Conservation (phyloP, 192 early-diverging fungal genomes). For the Entrophospora sp. region DNA sequence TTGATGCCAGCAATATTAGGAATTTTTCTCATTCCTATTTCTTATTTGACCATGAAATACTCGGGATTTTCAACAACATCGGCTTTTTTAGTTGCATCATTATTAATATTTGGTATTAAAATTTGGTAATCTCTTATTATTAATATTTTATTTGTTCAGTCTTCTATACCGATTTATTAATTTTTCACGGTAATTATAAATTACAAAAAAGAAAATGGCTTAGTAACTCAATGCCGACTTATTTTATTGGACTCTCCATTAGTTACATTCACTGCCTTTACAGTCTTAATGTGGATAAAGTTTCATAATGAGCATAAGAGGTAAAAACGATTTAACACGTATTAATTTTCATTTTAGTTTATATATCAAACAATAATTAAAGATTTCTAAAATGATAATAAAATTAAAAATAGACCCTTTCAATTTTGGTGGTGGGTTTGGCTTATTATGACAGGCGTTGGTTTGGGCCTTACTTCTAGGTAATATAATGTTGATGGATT, state of each 20-base stretch:
- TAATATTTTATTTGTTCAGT: no score
- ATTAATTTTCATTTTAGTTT: neutral
- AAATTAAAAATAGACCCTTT: conserved; percentile 74
- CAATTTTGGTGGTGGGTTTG: conserved; percentile 77
- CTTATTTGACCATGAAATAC: conserved; percentile 75
- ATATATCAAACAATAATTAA: neutral
- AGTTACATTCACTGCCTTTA: conserved; percentile 74
- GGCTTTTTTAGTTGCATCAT: conserved; percentile 63
- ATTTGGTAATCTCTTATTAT: no score
- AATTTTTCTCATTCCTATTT: conserved; percentile 70
- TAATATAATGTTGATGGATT: conserved; percentile 1
- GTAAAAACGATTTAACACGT: no score
- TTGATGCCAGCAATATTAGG: conserved; percentile 71
- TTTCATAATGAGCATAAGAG: conserved; percentile 62
- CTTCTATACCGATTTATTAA: no score
- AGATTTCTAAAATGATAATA: conserved; percentile 20
- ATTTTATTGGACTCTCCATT: conserved; percentile 89
- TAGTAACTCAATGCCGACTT: conserved; percentile 82
- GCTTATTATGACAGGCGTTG: conserved; percentile 75
- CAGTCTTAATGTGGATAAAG: conserved; percentile 79
- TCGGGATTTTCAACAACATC: conserved; percentile 69
- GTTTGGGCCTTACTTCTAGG: conserved; percentile 51
- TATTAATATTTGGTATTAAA: conserved; percentile 83
- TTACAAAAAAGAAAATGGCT: conserved; percentile 62
- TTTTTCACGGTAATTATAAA: no score